Conservation (phyloP, 139 green algal genomes). For the Chlorella sorokiniana region DNA sequence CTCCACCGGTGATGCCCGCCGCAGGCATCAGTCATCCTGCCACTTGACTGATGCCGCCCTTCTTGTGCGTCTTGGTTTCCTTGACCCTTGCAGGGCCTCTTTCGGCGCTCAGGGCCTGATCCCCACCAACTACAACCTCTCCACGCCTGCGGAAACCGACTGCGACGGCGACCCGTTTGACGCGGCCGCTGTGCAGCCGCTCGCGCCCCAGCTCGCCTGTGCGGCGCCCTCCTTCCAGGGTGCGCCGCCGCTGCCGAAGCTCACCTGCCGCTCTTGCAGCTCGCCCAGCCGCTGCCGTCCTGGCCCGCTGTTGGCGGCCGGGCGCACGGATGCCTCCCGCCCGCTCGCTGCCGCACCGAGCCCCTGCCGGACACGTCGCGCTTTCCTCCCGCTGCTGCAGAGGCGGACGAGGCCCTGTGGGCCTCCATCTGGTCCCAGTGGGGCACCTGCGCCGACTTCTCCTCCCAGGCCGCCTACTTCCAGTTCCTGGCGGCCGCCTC, state of each 20-base stretch:
- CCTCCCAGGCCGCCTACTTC: background rate
- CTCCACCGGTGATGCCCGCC: background rate
- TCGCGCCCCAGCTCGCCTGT: background rate
- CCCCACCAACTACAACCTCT: background rate
- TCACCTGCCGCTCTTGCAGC: background rate
- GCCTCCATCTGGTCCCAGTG: background rate
- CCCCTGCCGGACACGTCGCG: background rate
- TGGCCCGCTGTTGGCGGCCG: too few species aligned
- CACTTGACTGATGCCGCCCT: background rate
- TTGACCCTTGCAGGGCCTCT: background rate
- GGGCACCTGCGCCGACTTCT: background rate
- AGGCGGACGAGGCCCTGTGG: background rate
- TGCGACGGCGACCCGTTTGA: background rate
- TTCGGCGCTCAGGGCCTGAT: constrained; percentile 1
- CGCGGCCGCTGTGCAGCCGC: background rate
- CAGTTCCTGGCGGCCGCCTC: background rate
- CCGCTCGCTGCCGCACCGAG: background rate
- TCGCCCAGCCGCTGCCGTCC: too few species aligned
- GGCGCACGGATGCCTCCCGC: background rate
- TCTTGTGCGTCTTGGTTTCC: background rate
- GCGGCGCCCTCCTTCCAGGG: background rate
- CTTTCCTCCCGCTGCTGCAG: background rate
- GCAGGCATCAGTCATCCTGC: background rate
- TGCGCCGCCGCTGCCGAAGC: background rate
- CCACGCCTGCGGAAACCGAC: background rate